Evolutionary conservation across 805 yeast genomes (phyloP).

Genomic region (Blastobotrys americana): DNA sequence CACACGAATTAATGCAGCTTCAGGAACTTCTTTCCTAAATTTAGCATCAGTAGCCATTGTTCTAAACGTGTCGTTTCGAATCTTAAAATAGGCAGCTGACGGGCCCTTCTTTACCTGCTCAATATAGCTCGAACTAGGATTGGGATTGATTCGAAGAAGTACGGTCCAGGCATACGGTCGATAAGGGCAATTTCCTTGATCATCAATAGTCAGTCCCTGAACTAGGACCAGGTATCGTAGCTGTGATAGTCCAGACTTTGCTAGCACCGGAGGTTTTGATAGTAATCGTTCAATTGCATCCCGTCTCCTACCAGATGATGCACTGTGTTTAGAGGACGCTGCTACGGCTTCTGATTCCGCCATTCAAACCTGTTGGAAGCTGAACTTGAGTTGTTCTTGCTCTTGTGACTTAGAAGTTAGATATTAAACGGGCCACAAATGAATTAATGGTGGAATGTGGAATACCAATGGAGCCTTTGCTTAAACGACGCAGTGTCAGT

Average conservation of each 20-base stretch:
- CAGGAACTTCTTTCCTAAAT: conserved; percentile 62
- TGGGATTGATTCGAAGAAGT: conserved; percentile 55
- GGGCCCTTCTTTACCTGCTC: conserved; percentile 50
- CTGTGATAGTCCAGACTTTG: conserved; percentile 46
- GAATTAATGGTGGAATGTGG: no score
- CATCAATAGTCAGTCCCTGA: conserved; percentile 34
- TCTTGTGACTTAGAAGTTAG: no score
- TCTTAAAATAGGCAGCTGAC: conserved; percentile 55
- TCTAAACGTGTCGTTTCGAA: conserved; percentile 77
- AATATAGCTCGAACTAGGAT: conserved; percentile 48
- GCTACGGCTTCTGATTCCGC: no score
- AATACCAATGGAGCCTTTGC: no score
- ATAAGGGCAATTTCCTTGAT: conserved; percentile 50
- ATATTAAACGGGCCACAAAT: no score
- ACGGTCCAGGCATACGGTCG: conserved; percentile 78
- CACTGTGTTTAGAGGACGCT: no score
- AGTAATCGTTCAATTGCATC: conserved; percentile 48
- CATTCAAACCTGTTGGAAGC: no score
- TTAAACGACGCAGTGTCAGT: no score
- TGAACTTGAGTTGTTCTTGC: no score
- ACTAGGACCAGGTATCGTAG: conserved; percentile 44
- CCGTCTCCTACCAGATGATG: conserved; percentile 34
- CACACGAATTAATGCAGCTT: conserved; percentile 57
- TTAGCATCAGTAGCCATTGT: conserved; percentile 67
- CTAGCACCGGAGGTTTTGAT: conserved; percentile 33